Conservation (phyloP, 768 basidiomycete genomes). For the Coprinopsis sp. region DNA sequence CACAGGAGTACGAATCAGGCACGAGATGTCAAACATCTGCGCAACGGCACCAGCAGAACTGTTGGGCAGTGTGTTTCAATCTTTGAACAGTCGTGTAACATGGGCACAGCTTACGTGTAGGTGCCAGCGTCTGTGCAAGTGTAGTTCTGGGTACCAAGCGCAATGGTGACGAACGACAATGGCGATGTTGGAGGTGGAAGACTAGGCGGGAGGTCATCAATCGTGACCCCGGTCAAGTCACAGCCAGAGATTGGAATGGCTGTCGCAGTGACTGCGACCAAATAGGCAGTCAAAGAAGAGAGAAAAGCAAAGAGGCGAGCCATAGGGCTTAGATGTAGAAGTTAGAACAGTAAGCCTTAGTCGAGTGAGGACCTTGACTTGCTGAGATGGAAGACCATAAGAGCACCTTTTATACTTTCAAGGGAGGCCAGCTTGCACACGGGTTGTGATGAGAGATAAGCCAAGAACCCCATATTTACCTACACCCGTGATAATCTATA, state of each 20-base stretch:
- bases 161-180: slow-evolving; percentile 41
- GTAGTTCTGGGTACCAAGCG: slow-evolving; percentile 51
- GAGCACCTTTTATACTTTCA: too few relatives aligned
- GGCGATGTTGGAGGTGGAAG: slow-evolving; percentile 32
- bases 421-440: too few relatives aligned
- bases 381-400: too few relatives aligned
- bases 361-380: too few relatives aligned
- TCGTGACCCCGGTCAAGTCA: slow-evolving; percentile 19
- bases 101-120: slow-evolving; percentile 35
- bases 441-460: too few relatives aligned
- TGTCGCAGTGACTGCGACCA: background rate
- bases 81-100: background rate
- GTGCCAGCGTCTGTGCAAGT: slow-evolving; percentile 42
- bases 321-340: too few relatives aligned
- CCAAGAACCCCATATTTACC: too few relatives aligned
- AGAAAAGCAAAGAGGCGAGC: background rate
- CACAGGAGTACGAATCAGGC: slow-evolving; percentile 30
- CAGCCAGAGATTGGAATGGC: slow-evolving; percentile 13
- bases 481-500: too few relatives aligned
- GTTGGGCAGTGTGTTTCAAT: background rate
- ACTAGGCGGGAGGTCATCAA: slow-evolving; percentile 22
- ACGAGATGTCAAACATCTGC: slow-evolving; percentile 53
- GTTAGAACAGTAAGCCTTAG: too few relatives aligned
- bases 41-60: slow-evolving; percentile 48
- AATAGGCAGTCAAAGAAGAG: background rate